Base-by-base conservation (phyloP, 169 alveolate species). In the Plasmodium malariae region DNA sequence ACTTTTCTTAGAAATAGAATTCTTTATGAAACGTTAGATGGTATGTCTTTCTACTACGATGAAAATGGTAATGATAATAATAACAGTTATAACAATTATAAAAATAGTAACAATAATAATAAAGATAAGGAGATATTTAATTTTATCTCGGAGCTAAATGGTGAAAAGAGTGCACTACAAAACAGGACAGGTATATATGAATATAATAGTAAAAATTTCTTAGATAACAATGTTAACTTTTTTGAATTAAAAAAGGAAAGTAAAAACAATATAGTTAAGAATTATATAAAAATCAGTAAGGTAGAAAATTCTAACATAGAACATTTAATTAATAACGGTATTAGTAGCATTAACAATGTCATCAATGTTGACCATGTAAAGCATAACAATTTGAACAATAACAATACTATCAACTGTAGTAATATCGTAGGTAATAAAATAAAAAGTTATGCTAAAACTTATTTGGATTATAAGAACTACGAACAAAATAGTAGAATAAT, bases 11-110 rank as follows among this genome's bases (percentile, higher is more conserved):
- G 83, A 21, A 80, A 80, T 4, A 63, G 36, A 67, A 80, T 80
- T 19, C 73, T 80, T 67, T 80, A 67, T 57, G 90, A 80, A 57
- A 48, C 54, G 12, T 80, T 80, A 59, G 90, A 80, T 24, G 78
- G 70, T 9, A 26, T 67, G 28, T 80, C 90, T 55, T 80, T 65
- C 24, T 69, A 36, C n/a, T 59, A 19, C 21, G 90, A 63, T 26
- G 80, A 32, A 30, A 63, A 69, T 24, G 80, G 51, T 6, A 37
- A 37, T 6, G 62, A 73, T 12, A 68, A 45, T 43, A 34, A 68
- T 11, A 37, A 30, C 48, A n/a, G 24, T 26, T n/a, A n/a, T n/a
- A n/a, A 36, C n/a, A 43, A 19, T 34, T 80, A 63, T 26, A 63
- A 32, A 30, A 63, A 69, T 24, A 63, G 51, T 6, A 37, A 37